Percentiles rank a stretch among this genome's conserved stretches.
Conservation (phyloP, 2,329 filamentous ascomycete species). For the Uncinocarpus reesii region DNA sequence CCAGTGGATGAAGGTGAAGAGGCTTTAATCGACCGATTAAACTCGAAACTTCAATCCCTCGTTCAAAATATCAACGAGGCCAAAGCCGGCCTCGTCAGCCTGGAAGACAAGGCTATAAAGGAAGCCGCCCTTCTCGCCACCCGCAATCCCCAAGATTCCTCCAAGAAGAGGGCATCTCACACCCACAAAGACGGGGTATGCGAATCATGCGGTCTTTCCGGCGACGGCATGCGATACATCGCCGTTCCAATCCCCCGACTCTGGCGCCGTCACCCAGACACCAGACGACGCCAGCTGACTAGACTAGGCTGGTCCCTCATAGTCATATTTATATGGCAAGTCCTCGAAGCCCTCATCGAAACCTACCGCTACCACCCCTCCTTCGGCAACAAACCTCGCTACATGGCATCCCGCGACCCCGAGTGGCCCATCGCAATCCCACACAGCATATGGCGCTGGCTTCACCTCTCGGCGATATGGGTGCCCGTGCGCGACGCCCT, state of each 20-base stretch:
- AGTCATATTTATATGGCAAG: conserved; percentile 39
- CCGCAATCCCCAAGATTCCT: conserved; percentile 15
- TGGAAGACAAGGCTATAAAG: conserved; percentile 31
- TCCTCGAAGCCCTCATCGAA: conserved; percentile 41
- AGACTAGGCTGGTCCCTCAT: conserved; percentile 33
- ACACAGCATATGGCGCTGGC: conserved; percentile 44
- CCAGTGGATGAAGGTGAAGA: conserved; percentile 17
- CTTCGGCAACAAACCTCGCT: conserved; percentile 39
- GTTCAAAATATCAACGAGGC: conserved; percentile 34
- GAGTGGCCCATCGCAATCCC: conserved; percentile 47
- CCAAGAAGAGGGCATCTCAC: conserved; percentile 10
- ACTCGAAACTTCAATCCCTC: conserved; percentile 33
- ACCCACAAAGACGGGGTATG: conserved; percentile 17
- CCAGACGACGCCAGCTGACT: conserved; percentile 28
- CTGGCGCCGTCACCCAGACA: conserved; percentile 25
- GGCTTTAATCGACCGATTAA: conserved; percentile 30
- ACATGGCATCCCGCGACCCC: conserved; percentile 44
- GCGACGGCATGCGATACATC: conserved; percentile 25
- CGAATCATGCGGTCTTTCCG: conserved; percentile 20
- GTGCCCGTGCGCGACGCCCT: conserved; percentile 2
- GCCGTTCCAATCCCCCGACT: conserved; percentile 30
- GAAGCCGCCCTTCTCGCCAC: conserved; percentile 17
- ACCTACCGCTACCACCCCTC: conserved; percentile 44
- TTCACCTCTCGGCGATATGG: conserved; percentile 25
- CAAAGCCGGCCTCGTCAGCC: conserved; percentile 30